Percentiles rank a stretch among this genome's conserved stretches.
Evolutionary conservation across 164 flowering plant genomes (phyloP).

Genomic region (Macadamia integrifolia): DNA sequence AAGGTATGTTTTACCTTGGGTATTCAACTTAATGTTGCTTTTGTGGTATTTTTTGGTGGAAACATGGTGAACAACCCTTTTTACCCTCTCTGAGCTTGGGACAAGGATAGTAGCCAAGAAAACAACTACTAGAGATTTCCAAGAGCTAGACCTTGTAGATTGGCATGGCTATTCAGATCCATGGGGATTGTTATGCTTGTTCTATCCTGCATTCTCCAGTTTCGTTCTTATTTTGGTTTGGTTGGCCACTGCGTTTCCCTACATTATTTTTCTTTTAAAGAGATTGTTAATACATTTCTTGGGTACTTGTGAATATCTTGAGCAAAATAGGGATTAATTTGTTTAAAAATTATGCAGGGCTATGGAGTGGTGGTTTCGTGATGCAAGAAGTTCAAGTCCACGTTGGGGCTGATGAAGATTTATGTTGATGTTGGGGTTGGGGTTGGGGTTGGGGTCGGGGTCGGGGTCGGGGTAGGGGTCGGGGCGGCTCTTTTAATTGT

Average conservation of each 20-base stretch:
- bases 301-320: too few species aligned
- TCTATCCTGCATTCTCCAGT: too few species aligned
- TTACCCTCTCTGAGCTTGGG: background rate
- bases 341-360: background rate
- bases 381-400: background rate
- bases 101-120: too few species aligned
- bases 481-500: background rate
- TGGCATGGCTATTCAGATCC: too few species aligned
- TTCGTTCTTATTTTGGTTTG: too few species aligned
- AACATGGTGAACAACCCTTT: background rate
- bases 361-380: background rate
- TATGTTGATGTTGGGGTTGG: background rate
- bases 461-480: background rate
- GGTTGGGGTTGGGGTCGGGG: background rate
- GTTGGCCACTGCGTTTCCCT: too few species aligned
- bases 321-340: background rate
- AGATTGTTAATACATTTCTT: too few species aligned
- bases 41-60: background rate
- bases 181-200: too few species aligned
- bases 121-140: too few species aligned
- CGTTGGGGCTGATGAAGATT: background rate
- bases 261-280: too few species aligned
- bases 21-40: too few species aligned
- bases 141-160: too few species aligned
- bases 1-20: slow-evolving; percentile 23